These are phyloP conservation scores for Lepidium aucheri DNA, from an alignment of 345 rosid species.

Conservation along the genomic window DNA sequence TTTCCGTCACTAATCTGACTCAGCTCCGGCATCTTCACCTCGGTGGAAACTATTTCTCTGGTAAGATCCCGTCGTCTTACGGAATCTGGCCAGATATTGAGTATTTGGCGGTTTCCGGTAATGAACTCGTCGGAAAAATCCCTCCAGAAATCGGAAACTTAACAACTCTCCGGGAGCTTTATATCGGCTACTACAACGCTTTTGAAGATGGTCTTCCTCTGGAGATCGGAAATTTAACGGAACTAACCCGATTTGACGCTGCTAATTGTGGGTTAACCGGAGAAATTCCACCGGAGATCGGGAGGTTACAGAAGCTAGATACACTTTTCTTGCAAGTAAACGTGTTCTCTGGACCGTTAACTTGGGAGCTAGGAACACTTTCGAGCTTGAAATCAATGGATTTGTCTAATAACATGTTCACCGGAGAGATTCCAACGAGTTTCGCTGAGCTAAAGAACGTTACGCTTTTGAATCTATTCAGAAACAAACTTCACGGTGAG, in stretches of 20 bases:
- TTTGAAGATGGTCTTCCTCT: slow-evolving; percentile 58
- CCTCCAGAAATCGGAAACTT: slow-evolving; percentile 80
- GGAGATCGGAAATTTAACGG: slow-evolving; percentile 72
- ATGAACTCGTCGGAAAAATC: slow-evolving; percentile 60
- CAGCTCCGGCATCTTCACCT: slow-evolving; percentile 72
- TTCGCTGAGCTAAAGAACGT: slow-evolving; percentile 57
- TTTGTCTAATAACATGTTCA: slow-evolving; percentile 69
- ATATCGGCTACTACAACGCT: slow-evolving; percentile 74
- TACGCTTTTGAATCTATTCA: slow-evolving; percentile 65
- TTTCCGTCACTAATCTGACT: slow-evolving; percentile 51
- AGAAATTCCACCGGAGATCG: slow-evolving; percentile 57
- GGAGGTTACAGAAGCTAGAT: slow-evolving; percentile 61
- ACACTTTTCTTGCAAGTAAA: slow-evolving; percentile 86
- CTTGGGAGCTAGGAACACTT: slow-evolving; percentile 51
- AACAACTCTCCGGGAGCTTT: slow-evolving; percentile 49
- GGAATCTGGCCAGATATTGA: slow-evolving; percentile 64
- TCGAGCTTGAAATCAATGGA: slow-evolving; percentile 76
- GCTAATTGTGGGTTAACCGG: slow-evolving; percentile 64
- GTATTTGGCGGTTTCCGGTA: slow-evolving; percentile 72
- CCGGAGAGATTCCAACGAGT: slow-evolving; percentile 63
- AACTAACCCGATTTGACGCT: slow-evolving; percentile 56
- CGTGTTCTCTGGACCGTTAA: slow-evolving; percentile 50
- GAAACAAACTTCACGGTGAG: slow-evolving; percentile 74
- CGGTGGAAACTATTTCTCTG: slow-evolving; percentile 78
- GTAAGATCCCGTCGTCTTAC: slow-evolving; percentile 62